Conservation (phyloP, 306 rosid genomes). For the Leucaena leucocephala region DNA sequence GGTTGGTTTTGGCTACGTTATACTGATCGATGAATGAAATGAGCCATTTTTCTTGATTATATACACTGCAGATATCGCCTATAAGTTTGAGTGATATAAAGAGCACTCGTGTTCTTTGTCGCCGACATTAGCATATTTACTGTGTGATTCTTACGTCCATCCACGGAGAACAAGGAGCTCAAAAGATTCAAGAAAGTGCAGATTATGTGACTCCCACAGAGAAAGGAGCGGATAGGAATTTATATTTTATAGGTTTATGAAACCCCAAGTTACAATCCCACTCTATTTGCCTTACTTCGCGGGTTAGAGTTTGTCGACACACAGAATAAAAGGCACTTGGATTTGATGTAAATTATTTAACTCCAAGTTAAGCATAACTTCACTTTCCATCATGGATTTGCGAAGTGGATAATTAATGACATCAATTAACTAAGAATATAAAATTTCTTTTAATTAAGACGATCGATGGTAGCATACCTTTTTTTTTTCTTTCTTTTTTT, state of each 20-base stretch:
- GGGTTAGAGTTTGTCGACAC: not conserved
- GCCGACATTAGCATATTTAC: not conserved
- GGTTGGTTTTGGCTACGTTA: not conserved
- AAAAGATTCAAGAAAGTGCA: conserved; percentile 52
- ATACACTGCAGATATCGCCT: not conserved
- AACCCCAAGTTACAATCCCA: not conserved
- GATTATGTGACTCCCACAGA: conserved; percentile 35
- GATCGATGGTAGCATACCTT: not conserved
- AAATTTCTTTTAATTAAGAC: not conserved
- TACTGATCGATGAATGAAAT: not conserved
- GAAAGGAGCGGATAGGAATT: not conserved
- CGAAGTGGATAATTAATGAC: no score
- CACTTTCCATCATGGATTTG: no score
- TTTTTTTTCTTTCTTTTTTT: no score
- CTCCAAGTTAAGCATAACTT: no score
- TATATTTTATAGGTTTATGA: not conserved
- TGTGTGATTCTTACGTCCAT: not conserved
- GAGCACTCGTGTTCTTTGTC: conserved; percentile 32
- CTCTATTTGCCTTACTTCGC: not conserved
- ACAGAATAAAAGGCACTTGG: not conserved
- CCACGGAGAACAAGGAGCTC: not conserved
- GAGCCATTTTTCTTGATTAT: conserved; percentile 6
- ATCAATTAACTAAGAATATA: not conserved
- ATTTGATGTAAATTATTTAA: not conserved
- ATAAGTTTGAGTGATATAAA: conserved; percentile 34